These are phyloP conservation scores for Daldinia eschscholtzii DNA, from an alignment of 2,329 filamentous ascomycete species.

Conservation along the genomic window DNA sequence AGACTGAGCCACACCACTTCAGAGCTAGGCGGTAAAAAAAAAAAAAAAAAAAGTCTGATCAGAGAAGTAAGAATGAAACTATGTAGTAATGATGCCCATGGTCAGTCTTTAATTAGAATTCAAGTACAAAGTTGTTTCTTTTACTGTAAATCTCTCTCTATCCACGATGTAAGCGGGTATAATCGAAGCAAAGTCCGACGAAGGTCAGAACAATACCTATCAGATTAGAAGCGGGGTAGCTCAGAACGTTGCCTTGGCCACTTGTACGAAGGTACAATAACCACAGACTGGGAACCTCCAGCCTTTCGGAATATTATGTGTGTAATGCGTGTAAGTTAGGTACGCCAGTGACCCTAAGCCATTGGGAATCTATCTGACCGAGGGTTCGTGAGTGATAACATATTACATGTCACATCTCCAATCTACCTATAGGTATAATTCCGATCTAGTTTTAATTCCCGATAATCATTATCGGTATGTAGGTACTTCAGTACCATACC, in stretches of 20 bases:
- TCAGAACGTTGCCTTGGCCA: slow-evolving; percentile 3
- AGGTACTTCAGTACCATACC: no score
- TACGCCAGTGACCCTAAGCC: neutral
- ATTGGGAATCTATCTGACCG: neutral
- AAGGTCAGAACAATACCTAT: neutral
- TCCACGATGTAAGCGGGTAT: neutral
- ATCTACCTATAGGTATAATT: neutral
- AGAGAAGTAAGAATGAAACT: neutral
- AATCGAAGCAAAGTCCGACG: neutral
- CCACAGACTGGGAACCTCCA: neutral
- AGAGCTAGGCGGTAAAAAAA: neutral
- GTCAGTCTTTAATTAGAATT: neutral
- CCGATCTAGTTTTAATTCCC: neutral
- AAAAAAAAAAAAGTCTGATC: neutral
- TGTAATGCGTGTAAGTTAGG: neutral
- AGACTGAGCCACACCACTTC: slow-evolving; percentile 8
- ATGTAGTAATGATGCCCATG: neutral
- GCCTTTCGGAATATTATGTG: neutral
- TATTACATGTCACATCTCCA: slow-evolving; percentile 12
- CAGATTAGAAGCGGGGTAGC: slow-evolving; percentile 12
- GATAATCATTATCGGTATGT: neutral
- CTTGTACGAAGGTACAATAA: neutral
- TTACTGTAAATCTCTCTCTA: neutral
- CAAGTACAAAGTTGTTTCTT: neutral
- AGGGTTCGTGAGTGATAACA: slow-evolving; percentile 12